A percentile compares a stretch with the other conserved stretches of the same genome.
Conservation (phyloP, 2,329 filamentous ascomycete genomes). For the Bipolaris victoriae region DNA sequence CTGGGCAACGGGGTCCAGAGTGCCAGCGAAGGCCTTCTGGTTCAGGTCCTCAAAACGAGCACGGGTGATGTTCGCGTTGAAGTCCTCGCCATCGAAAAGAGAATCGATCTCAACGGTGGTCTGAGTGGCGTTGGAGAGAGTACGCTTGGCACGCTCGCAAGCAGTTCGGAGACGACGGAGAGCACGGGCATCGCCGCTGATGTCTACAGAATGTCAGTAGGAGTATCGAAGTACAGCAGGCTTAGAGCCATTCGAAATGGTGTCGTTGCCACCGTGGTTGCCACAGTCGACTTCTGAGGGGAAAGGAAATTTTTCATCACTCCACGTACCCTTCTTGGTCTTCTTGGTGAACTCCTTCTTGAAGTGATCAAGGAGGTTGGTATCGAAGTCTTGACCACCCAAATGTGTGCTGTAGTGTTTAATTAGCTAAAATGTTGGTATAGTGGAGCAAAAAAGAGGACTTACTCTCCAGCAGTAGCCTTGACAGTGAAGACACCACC, state of each 20-base stretch:
- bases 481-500: constrained; percentile 99
- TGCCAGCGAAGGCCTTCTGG: constrained; percentile 91
- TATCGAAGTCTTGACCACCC: constrained; percentile 96
- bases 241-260: too few species aligned
- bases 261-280: too few species aligned
- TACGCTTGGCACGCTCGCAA: constrained; percentile 99
- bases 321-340: constrained; percentile 52
- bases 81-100: constrained; percentile 96
- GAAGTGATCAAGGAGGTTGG: constrained; percentile 93
- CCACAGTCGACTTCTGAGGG: too few species aligned
- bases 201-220: constrained; percentile 32
- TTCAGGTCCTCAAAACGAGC: constrained; percentile 99
- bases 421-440: neutral
- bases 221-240: too few species aligned
- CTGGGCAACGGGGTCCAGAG: constrained; percentile 92
- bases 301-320: neutral
- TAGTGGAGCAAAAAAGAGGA: neutral
- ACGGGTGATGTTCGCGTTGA: constrained; percentile 96
- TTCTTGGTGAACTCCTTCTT: constrained; percentile 91
- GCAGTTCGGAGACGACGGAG: constrained; percentile 95
- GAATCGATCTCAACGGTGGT: constrained; percentile 99
- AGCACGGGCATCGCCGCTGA: constrained; percentile 84
- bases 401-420: constrained; percentile 68
- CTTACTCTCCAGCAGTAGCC: constrained; percentile 91
- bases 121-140: constrained; percentile 94